Percentiles rank a stretch among this genome's conserved stretches.
Evolutionary conservation across 1,284 basidiomycete species (phyloP).

Genomic region (Hortiboletus rubellus): DNA sequence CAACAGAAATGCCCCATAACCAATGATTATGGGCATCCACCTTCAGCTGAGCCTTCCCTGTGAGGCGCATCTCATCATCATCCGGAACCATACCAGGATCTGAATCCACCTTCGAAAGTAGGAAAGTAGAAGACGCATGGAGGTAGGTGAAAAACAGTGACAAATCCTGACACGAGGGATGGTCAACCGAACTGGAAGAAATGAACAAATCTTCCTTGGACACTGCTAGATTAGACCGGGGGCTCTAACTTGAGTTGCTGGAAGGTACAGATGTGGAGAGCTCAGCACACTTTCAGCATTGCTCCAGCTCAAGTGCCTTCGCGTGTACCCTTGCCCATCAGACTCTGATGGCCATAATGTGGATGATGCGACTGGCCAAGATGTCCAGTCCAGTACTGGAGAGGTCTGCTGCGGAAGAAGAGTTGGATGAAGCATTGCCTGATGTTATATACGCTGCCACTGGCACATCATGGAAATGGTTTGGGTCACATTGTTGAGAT

Average conservation of each 20-base stretch:
- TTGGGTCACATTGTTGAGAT: neutral
- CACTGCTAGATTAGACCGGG: slow-evolving; percentile 20
- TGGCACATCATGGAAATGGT: slow-evolving; percentile 17
- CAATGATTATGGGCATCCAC: slow-evolving; percentile 31
- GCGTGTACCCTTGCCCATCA: slow-evolving; percentile 37
- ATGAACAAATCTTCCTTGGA: slow-evolving; percentile 49
- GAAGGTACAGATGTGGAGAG: slow-evolving; percentile 41
- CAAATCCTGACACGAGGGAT: slow-evolving; percentile 18
- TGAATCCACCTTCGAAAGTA: slow-evolving; percentile 45
- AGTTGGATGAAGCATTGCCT: slow-evolving; percentile 26
- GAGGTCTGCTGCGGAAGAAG: slow-evolving; percentile 60
- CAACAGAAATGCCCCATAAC: slow-evolving; percentile 29
- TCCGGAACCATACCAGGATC: slow-evolving; percentile 48
- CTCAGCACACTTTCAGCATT: slow-evolving; percentile 46
- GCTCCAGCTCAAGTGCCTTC: slow-evolving; percentile 60
- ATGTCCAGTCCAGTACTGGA: slow-evolving; percentile 45
- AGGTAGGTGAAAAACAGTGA: slow-evolving; percentile 41
- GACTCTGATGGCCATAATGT: slow-evolving; percentile 49
- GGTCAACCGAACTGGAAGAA: slow-evolving; percentile 32
- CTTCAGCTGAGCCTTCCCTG: slow-evolving; percentile 41
- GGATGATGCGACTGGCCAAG: slow-evolving; percentile 47
- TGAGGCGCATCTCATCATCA: slow-evolving; percentile 57
- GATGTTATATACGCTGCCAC: neutral
- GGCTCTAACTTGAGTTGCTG: slow-evolving; percentile 14
- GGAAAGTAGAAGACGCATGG: slow-evolving; percentile 51